These are phyloP conservation scores for Bremia lactucae DNA, from an alignment of 352 stramenopile species.

Conservation along the genomic window DNA sequence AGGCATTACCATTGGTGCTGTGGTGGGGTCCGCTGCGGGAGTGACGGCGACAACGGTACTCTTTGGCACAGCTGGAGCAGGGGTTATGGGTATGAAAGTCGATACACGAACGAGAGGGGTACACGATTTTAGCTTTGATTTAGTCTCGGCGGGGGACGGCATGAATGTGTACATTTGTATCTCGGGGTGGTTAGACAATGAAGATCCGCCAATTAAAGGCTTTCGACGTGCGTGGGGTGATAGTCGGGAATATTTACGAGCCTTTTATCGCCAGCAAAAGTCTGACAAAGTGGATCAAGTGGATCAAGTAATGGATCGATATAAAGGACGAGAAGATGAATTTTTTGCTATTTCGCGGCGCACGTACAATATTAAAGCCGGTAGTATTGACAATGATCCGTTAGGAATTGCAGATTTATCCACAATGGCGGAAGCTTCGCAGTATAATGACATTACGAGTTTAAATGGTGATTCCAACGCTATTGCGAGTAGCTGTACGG, in stretches of 20 bases:
- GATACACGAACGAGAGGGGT: constrained; percentile 63
- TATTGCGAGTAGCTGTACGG: constrained; percentile 16
- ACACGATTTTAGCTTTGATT: constrained; percentile 74
- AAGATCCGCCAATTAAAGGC: constrained; percentile 39
- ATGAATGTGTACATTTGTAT: constrained; percentile 87
- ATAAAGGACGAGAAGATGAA: constrained; percentile 75
- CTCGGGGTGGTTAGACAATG: constrained; percentile 73
- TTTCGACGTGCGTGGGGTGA: constrained; percentile 74
- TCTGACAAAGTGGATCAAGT: constrained; percentile 67
- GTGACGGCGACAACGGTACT: constrained; percentile 64
- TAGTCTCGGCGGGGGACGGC: constrained; percentile 63
- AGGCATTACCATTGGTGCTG: constrained; percentile 52
- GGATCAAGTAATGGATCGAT: constrained; percentile 71
- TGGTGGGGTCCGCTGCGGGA: constrained; percentile 35
- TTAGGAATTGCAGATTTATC: constrained; percentile 29
- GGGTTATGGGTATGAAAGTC: constrained; percentile 71
- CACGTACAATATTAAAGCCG: constrained; percentile 41
- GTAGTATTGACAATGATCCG: constrained; percentile 31
- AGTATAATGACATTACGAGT: constrained; percentile 20
- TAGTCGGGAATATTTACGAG: constrained; percentile 62
- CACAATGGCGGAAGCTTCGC: constrained; percentile 16
- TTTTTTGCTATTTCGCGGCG: constrained; percentile 65
- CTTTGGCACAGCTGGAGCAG: constrained; percentile 70
- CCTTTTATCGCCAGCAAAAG: constrained; percentile 62
- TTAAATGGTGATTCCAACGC: constrained; percentile 27